phyloP scores from a whole-genome alignment of 148 eudicot genomes.

The Fagopyrum tataricum region DNA sequence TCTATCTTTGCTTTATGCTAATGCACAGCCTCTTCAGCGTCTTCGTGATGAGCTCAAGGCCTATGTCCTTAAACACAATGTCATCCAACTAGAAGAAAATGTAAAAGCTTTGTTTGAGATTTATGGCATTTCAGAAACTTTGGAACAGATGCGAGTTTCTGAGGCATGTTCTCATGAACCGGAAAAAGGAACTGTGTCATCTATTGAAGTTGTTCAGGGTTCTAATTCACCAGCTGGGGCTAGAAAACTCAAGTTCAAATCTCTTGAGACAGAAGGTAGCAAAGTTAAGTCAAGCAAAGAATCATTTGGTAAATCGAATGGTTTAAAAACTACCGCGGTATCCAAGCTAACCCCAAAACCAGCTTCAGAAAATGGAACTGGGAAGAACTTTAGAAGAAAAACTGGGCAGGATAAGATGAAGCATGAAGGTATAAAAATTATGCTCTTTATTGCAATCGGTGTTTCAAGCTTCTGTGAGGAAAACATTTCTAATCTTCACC shows the following conservation, averaged over 20 bases:
- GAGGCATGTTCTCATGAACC: constrained; percentile 45
- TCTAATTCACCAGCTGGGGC: constrained; percentile 40
- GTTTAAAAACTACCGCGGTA: constrained; percentile 24
- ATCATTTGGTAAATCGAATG: constrained; percentile 24
- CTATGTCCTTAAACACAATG: constrained; percentile 53
- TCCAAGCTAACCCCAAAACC: constrained; percentile 22
- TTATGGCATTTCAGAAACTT: constrained; percentile 49
- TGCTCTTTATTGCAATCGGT: neutral
- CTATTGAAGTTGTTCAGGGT: constrained; percentile 52
- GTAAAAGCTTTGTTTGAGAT: constrained; percentile 49
- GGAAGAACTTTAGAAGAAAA: constrained; percentile 28
- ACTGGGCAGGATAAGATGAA: constrained; percentile 33
- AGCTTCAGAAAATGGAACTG: constrained; percentile 28
- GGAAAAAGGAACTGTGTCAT: constrained; percentile 39
- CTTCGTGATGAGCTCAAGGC: constrained; percentile 68
- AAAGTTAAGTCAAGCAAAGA: constrained; percentile 31
- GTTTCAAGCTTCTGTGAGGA: neutral
- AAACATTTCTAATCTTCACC: neutral
- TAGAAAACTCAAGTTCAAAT: constrained; percentile 46
- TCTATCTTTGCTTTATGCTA: neutral
- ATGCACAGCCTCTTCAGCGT: constrained; percentile 44
- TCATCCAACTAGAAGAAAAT: constrained; percentile 47
- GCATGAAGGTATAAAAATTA: constrained; percentile 27
- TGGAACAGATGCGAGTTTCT: constrained; percentile 63
- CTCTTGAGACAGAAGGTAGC: constrained; percentile 29